These are phyloP conservation scores for Rhododendron ferrugineum DNA, from an alignment of 148 eudicot species.

Conservation along the genomic window DNA sequence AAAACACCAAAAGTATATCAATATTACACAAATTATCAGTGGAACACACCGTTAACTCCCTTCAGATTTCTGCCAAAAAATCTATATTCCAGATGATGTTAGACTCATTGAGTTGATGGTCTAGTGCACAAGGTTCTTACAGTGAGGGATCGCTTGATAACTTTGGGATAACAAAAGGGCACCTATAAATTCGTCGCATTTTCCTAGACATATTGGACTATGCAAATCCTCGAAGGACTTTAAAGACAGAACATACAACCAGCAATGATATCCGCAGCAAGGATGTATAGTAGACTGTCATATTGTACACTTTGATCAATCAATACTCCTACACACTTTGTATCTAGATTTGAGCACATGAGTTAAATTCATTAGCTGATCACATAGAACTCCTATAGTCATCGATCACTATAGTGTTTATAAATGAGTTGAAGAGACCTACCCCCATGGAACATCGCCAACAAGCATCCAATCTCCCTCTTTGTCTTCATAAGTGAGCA, in stretches of 20 bases:
- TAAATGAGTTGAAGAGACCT: conserved; percentile 21
- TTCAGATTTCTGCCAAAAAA: neutral
- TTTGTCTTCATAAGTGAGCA: conserved; percentile 92
- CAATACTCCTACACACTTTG: neutral
- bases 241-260: neutral
- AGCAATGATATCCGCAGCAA: neutral
- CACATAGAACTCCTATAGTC: neutral
- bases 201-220: neutral
- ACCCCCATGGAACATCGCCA: conserved; percentile 97
- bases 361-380: neutral
- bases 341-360: neutral
- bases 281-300: neutral
- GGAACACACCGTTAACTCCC: neutral
- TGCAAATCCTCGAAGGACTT: neutral
- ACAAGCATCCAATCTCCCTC: conserved; percentile 99
- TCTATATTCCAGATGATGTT: neutral
- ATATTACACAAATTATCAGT: neutral
- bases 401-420: neutral
- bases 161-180: neutral
- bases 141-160: neutral
- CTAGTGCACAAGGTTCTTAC: neutral
- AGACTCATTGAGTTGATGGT: neutral
- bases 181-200: neutral
- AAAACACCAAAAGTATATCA: neutral
- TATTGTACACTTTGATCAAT: neutral